These are phyloP conservation scores for Rhytidhysteron rufulum DNA, from an alignment of 2,329 filamentous ascomycete genomes.

Conservation along the genomic window DNA sequence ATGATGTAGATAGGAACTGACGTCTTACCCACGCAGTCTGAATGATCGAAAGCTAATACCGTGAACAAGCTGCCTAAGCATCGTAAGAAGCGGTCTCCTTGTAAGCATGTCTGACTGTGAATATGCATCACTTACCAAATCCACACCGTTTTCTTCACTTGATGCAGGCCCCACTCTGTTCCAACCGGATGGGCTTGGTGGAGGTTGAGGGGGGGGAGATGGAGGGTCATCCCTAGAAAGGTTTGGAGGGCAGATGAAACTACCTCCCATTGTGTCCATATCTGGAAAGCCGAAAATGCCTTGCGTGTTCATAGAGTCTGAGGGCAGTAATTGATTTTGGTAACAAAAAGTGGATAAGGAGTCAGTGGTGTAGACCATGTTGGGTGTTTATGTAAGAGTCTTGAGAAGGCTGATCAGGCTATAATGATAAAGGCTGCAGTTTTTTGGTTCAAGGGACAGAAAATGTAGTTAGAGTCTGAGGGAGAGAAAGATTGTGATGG, in stretches of 20 bases:
- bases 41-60: too few relatives aligned
- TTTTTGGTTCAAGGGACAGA: too few relatives aligned
- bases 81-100: too few relatives aligned
- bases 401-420: not conserved
- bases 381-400: slow-evolving; percentile 1
- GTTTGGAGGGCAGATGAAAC: slow-evolving; percentile 11
- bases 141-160: slow-evolving; percentile 1
- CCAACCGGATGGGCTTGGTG: slow-evolving; percentile 36
- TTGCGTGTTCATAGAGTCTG: too few relatives aligned
- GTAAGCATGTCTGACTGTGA: too few relatives aligned
- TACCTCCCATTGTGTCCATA: too few relatives aligned
- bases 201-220: slow-evolving; percentile 38
- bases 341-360: slow-evolving; percentile 1
- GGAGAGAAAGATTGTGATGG: slow-evolving; percentile 12
- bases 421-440: not conserved
- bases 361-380: slow-evolving; percentile 6
- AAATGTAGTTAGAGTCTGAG: too few relatives aligned
- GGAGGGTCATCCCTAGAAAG: slow-evolving; percentile 35
- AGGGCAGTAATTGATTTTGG: slow-evolving; percentile 4
- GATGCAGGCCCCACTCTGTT: slow-evolving; percentile 1
- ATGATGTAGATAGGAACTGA: too few relatives aligned
- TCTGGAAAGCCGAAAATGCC: too few relatives aligned
- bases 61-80: too few relatives aligned
- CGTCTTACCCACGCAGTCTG: too few relatives aligned
- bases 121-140: slow-evolving; percentile 2